phyloP scores from a whole-genome alignment of 306 rosid genomes.

The Vicia faba region DNA sequence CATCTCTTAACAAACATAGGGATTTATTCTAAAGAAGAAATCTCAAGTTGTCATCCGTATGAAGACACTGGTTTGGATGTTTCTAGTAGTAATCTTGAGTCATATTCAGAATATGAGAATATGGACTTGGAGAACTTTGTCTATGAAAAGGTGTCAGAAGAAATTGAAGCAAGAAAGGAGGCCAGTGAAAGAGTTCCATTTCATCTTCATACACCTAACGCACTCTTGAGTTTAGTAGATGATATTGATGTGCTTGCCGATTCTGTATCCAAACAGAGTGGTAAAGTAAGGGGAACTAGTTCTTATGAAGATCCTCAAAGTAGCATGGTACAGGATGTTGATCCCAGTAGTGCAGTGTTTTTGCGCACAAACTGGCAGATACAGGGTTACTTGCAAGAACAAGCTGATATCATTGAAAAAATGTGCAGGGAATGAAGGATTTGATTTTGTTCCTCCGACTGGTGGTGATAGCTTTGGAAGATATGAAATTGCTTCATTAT shows the following conservation, averaged over 20 bases:
- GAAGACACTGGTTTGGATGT: conserved; percentile 66
- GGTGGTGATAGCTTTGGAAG: conserved; percentile 72
- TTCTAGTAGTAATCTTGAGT: conserved; percentile 74
- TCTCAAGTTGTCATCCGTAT: conserved; percentile 60
- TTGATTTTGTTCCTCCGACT: conserved; percentile 72
- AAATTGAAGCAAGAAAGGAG: conserved; percentile 81
- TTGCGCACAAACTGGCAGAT: conserved; percentile 89
- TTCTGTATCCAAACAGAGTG: conserved; percentile 53
- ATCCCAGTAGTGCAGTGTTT: conserved; percentile 59
- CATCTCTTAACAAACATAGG: conserved; percentile 82
- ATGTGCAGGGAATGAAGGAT: conserved; percentile 99
- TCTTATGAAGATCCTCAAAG: conserved; percentile 57
- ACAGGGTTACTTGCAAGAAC: conserved; percentile 92
- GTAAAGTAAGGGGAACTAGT: conserved; percentile 56
- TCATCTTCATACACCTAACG: conserved; percentile 78
- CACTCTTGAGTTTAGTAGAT: conserved; percentile 77
- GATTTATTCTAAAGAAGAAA: conserved; percentile 73
- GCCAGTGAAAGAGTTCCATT: conserved; percentile 67
- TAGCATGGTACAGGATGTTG: conserved; percentile 53
- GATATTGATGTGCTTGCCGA: conserved; percentile 69
- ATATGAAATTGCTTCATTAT: conserved; percentile 82
- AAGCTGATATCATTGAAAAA: conserved; percentile 86
- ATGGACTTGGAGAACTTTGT: conserved; percentile 94
- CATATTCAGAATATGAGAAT: conserved; percentile 74
- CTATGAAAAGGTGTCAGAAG: conserved; percentile 83